phyloP scores from a whole-genome alignment of 2,329 filamentous ascomycete genomes.

The Plenodomus biglobosus region DNA sequence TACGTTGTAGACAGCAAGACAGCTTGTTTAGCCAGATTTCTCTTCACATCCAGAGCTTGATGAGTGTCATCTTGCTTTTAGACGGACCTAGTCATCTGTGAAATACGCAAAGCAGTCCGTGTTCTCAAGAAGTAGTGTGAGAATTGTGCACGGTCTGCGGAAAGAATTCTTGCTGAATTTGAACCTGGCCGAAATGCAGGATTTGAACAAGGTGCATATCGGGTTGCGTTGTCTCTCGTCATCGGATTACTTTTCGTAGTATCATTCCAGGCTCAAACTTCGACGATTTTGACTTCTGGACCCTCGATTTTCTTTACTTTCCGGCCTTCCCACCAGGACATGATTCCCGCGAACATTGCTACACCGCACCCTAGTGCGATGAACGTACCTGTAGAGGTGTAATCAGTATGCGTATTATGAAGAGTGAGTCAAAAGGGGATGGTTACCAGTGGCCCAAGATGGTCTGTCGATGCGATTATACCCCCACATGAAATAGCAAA shows the following conservation, averaged over 20 bases:
- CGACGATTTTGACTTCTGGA: slow-evolving; percentile 6
- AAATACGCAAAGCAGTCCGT: too few relatives aligned
- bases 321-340: slow-evolving; percentile 70
- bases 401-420: not conserved
- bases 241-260: not conserved
- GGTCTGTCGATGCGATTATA: slow-evolving; percentile 71
- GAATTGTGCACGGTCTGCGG: too few relatives aligned
- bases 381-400: slow-evolving; percentile 48
- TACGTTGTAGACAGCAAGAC: too few relatives aligned
- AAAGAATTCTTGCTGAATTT: too few relatives aligned
- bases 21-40: too few relatives aligned
- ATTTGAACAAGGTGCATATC: not conserved
- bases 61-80: too few relatives aligned
- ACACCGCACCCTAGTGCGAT: slow-evolving; percentile 72
- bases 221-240: too few relatives aligned
- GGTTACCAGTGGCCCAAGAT: slow-evolving; percentile 64
- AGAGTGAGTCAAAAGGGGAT: slow-evolving; percentile 51
- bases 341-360: slow-evolving; percentile 66
- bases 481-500: slow-evolving; percentile 82
- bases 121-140: too few relatives aligned
- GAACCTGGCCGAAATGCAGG: too few relatives aligned
- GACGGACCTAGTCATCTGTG: too few relatives aligned
- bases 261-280: not conserved
- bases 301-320: slow-evolving; percentile 41
- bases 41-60: too few relatives aligned